Percentiles rank a stretch among this genome's conserved stretches.
Evolutionary conservation across 2,329 filamentous ascomycete genomes (phyloP).

Genomic region (Monosporascus ibericus): DNA sequence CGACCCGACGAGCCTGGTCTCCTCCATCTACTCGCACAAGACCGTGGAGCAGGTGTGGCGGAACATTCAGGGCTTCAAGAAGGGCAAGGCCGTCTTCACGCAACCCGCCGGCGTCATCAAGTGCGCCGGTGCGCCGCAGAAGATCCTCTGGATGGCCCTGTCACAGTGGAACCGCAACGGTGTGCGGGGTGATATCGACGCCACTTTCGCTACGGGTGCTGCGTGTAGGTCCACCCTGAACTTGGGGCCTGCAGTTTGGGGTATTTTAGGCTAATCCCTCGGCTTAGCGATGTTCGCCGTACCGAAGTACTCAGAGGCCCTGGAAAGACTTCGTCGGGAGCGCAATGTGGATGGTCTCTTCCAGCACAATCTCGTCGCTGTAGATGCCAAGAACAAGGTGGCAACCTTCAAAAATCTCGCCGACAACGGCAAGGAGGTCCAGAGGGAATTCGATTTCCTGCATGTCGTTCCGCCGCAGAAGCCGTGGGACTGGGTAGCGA

Average conservation of each 20-base stretch:
- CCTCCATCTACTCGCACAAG: constrained; percentile 32
- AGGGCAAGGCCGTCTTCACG: constrained; percentile 31
- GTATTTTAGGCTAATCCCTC: constrained; percentile 6
- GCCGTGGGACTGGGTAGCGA: constrained; percentile 27
- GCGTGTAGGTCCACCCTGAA: constrained; percentile 13
- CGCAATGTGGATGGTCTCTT: constrained; percentile 32
- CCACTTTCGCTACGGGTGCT: constrained; percentile 29
- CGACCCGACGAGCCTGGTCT: constrained; percentile 27
- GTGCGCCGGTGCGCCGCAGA: constrained; percentile 33
- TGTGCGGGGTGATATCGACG: constrained; percentile 24
- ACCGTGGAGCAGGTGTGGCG: constrained; percentile 29
- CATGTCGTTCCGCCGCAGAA: constrained; percentile 31
- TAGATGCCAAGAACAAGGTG: constrained; percentile 28
- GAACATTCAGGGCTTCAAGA: constrained; percentile 29
- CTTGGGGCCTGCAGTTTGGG: no score
- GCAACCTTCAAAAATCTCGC: constrained; percentile 30
- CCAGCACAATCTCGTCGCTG: constrained; percentile 31
- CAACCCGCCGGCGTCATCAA: constrained; percentile 33
- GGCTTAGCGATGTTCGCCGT: constrained; percentile 31
- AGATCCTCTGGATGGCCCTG: constrained; percentile 34
- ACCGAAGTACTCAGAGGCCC: constrained; percentile 30
- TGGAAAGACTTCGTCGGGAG: constrained; percentile 28
- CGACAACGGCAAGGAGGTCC: constrained; percentile 22
- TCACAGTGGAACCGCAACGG: constrained; percentile 31
- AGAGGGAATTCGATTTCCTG: constrained; percentile 29